A percentile compares a stretch with the other conserved stretches of the same genome.
Evolutionary conservation across 495 filamentous ascomycete species (phyloP).

Genomic region (Clohesyomyces aquaticus): DNA sequence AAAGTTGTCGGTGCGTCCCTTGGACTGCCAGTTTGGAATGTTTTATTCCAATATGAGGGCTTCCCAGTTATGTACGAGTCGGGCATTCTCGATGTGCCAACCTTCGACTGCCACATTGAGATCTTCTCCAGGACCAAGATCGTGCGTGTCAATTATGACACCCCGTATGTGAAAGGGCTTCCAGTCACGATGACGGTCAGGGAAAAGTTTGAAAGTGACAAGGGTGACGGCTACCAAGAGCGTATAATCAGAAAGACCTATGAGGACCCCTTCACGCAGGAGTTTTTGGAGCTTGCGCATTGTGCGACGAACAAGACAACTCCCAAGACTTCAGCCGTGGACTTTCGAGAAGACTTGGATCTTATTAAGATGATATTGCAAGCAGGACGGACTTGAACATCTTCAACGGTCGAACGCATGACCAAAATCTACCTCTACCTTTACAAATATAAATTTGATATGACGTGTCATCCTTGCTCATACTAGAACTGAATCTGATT

Average conservation of each 20-base stretch:
- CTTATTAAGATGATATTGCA: conserved; percentile 48
- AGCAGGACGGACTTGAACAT: conserved; percentile 1
- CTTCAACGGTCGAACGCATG: background rate
- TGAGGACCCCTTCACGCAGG: conserved; percentile 58
- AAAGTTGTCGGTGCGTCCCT: conserved; percentile 47
- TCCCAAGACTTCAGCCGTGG: conserved; percentile 50
- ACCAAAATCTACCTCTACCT: background rate
- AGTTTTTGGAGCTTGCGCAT: conserved; percentile 56
- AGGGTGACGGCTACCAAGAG: conserved; percentile 40
- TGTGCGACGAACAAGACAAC: conserved; percentile 55
- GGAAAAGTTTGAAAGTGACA: conserved; percentile 49
- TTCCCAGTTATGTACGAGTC: conserved; percentile 62
- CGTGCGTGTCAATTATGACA: conserved; percentile 55
- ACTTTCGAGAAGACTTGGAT: conserved; percentile 50
- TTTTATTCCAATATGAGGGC: conserved; percentile 41
- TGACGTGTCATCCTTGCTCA: background rate
- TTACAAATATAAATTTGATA: background rate
- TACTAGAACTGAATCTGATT: background rate
- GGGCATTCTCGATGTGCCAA: conserved; percentile 57
- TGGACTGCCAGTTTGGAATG: conserved; percentile 15
- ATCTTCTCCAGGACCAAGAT: conserved; percentile 58
- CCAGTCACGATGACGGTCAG: conserved; percentile 56
- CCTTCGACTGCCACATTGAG: conserved; percentile 61
- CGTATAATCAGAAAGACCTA: conserved; percentile 51
- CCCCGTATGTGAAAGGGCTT: conserved; percentile 56